Evolutionary conservation across 169 alveolate species (phyloP).

Genomic region (Eimeria praecox): DNA sequence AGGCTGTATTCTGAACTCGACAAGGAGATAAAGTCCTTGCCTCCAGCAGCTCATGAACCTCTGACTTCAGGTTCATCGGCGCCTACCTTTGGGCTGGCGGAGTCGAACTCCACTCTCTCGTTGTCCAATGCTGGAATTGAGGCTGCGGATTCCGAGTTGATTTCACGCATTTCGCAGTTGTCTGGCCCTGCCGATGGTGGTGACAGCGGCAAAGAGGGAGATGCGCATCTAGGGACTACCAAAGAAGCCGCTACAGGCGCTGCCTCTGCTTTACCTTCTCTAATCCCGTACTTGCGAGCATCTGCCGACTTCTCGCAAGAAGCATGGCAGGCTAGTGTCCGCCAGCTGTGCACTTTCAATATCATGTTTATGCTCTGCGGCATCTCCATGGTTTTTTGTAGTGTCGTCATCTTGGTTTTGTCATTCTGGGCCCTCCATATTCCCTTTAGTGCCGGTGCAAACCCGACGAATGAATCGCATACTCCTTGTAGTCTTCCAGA

Average conservation of each 20-base stretch:
- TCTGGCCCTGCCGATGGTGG: not conserved
- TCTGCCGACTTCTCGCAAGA: constrained; percentile 46
- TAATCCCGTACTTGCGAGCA: constrained; percentile 50
- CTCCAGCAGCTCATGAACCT: constrained; percentile 42
- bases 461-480: not conserved
- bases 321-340: constrained; percentile 61
- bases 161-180: constrained; percentile 11
- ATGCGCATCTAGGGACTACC: not conserved
- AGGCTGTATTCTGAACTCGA: constrained; percentile 53
- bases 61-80: not conserved
- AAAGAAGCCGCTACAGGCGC: constrained; percentile 12
- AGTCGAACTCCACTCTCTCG: not conserved
- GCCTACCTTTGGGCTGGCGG: not conserved
- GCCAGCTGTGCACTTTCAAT: constrained; percentile 70
- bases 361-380: constrained; percentile 57
- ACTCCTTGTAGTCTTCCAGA: constrained; percentile 25
- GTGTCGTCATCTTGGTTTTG: constrained; percentile 34
- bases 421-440: not conserved
- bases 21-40: constrained; percentile 59
- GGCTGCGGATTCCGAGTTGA: constrained; percentile 30
- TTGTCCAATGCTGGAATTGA: constrained; percentile 29
- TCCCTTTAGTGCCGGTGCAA: not conserved
- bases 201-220: not conserved
- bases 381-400: constrained; percentile 20
- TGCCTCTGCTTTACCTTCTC: constrained; percentile 44